These are phyloP conservation scores for Colletotrichum acutatum DNA, from an alignment of 2,329 filamentous ascomycete genomes.

Conservation along the genomic window DNA sequence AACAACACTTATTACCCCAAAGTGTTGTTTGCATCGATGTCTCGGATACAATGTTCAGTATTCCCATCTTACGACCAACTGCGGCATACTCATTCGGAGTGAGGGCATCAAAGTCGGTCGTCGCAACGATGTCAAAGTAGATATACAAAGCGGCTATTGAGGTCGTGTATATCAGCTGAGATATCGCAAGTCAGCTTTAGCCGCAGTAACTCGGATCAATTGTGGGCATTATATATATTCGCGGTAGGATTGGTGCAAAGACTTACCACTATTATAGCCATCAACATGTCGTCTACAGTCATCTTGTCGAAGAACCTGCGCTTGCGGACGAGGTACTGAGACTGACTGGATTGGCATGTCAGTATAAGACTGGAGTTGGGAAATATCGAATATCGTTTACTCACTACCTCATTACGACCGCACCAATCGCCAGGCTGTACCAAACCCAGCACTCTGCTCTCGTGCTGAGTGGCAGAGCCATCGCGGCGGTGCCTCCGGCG, in stretches of 20 bases:
- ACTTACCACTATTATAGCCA: slow-evolving; percentile 23
- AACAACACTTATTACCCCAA: slow-evolving; percentile 33
- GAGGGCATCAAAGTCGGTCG: slow-evolving; percentile 5
- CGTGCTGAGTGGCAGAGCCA: slow-evolving; percentile 7
- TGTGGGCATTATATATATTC: too few relatives aligned
- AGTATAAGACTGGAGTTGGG: not conserved
- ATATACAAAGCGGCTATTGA: slow-evolving; percentile 4
- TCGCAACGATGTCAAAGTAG: slow-evolving; percentile 11
- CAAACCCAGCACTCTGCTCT: slow-evolving; percentile 28
- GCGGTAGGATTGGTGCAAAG: not conserved
- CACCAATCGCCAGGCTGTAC: slow-evolving; percentile 9
- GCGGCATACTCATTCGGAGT: not conserved
- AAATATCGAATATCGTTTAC: not conserved
- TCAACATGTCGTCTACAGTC: slow-evolving; percentile 25
- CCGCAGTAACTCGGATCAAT: too few relatives aligned
- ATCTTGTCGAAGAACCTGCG: slow-evolving; percentile 25
- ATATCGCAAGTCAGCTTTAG: too few relatives aligned
- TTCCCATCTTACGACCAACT: slow-evolving; percentile 11
- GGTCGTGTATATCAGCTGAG: slow-evolving; percentile 15
- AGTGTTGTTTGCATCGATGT: slow-evolving; percentile 32
- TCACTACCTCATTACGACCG: slow-evolving; percentile 26
- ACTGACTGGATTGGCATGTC: not conserved
- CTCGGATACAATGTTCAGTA: slow-evolving; percentile 23
- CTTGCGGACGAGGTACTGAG: slow-evolving; percentile 24
- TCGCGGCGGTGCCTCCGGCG: not conserved